Conservation (phyloP, 2,329 filamentous ascomycete genomes). For the Aureobasidium lini region DNA sequence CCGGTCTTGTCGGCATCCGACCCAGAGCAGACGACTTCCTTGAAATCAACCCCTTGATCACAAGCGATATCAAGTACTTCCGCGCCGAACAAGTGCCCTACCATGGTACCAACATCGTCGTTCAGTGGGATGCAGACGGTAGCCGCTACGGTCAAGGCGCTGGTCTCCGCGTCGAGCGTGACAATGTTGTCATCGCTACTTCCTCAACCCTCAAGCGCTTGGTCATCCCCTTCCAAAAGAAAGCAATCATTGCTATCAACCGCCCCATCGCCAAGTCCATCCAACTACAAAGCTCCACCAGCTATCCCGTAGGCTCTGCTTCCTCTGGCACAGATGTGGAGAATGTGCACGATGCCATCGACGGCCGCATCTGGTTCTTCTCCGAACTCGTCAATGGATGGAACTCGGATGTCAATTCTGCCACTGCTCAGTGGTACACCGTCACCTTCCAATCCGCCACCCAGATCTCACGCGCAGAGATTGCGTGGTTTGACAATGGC, state of each 20-base stretch:
- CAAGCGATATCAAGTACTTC: slow-evolving; percentile 33
- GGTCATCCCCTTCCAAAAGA: slow-evolving; percentile 19
- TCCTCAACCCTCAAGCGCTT: slow-evolving; percentile 24
- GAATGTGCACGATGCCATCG: slow-evolving; percentile 31
- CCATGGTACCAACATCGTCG: slow-evolving; percentile 35
- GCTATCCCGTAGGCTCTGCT: slow-evolving; percentile 28
- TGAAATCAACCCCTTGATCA: slow-evolving; percentile 34
- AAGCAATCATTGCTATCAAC: slow-evolving; percentile 23
- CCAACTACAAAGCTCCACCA: slow-evolving; percentile 24
- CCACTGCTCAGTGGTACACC: slow-evolving; percentile 29
- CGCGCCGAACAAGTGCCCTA: slow-evolving; percentile 35
- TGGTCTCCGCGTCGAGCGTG: slow-evolving; percentile 31
- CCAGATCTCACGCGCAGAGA: slow-evolving; percentile 26
- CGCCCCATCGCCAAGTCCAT: slow-evolving; percentile 31
- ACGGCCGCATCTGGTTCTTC: slow-evolving; percentile 36
- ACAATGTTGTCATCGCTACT: slow-evolving; percentile 27
- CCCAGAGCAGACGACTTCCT: slow-evolving; percentile 32
- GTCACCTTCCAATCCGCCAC: slow-evolving; percentile 31
- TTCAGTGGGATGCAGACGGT: slow-evolving; percentile 36
- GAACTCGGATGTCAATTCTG: slow-evolving; percentile 26
- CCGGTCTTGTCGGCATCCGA: slow-evolving; percentile 37
- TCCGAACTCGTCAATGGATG: slow-evolving; percentile 34
- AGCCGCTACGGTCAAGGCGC: slow-evolving; percentile 24
- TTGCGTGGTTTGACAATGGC: slow-evolving; percentile 31
- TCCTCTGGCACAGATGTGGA: slow-evolving; percentile 23